Evolutionary conservation across 108 stramenopile genomes (phyloP).

Genomic region (Mediolabrus comicus): DNA sequence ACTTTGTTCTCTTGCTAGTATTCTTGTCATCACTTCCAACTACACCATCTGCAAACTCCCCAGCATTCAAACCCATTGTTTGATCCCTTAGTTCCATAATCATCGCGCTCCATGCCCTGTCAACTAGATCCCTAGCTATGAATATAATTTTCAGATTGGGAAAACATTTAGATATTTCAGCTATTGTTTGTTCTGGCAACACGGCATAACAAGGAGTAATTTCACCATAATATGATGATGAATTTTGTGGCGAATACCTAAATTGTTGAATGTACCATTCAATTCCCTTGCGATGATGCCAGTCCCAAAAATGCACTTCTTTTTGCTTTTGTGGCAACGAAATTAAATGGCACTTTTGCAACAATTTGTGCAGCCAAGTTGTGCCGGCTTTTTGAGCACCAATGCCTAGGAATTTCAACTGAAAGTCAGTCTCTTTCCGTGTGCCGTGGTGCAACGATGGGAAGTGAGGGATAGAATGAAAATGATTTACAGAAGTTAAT

Average conservation of each 20-base stretch:
- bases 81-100: constrained; percentile 54
- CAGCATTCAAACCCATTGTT: constrained; percentile 40
- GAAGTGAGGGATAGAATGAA: background rate
- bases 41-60: constrained; percentile 44
- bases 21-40: background rate
- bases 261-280: constrained; percentile 62
- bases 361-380: constrained; percentile 56
- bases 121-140: constrained; percentile 53
- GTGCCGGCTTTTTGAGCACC: constrained; percentile 66
- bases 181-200: constrained; percentile 26
- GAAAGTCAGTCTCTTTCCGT: constrained; percentile 1
- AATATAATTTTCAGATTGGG: constrained; percentile 48
- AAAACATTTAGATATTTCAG: constrained; percentile 35
- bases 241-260: constrained; percentile 4
- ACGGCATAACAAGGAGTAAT: constrained; percentile 55
- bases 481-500: background rate
- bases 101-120: constrained; percentile 57
- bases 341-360: constrained; percentile 28
- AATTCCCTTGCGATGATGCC: constrained; percentile 51
- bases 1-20: background rate
- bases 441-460: background rate
- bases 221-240: constrained; percentile 30
- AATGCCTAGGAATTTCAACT: constrained; percentile 48
- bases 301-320: constrained; percentile 70
- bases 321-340: constrained; percentile 38